Evolutionary conservation across 345 rosid genomes (phyloP).

Genomic region (Lumnitzera littorea): DNA sequence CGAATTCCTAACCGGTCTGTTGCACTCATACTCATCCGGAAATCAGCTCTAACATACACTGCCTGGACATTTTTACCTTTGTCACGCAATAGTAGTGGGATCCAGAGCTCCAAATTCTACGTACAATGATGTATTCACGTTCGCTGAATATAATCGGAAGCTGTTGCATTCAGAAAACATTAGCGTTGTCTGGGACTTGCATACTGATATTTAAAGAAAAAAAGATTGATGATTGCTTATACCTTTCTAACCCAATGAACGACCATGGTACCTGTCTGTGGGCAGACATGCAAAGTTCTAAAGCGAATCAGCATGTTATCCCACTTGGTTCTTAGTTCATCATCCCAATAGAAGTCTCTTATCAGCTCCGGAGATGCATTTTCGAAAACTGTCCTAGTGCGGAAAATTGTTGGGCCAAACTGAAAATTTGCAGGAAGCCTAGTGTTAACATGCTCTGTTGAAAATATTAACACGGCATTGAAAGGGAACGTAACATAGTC

Average conservation of each 20-base stretch:
- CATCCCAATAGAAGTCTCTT: slow-evolving; percentile 27
- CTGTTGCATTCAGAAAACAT: slow-evolving; percentile 14
- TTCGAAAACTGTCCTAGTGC: slow-evolving; percentile 15
- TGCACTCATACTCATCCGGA: neutral
- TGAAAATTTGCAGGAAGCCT: neutral
- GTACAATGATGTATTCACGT: slow-evolving; percentile 31
- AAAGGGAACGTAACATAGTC: too few relatives aligned
- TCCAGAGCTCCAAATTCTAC: slow-evolving; percentile 31
- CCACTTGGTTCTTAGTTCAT: slow-evolving; percentile 20
- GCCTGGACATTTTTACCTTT: slow-evolving; percentile 18
- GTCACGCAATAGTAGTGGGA: slow-evolving; percentile 31
- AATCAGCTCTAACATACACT: neutral
- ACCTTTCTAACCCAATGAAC: slow-evolving; percentile 25
- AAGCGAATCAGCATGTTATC: slow-evolving; percentile 18
- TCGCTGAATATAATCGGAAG: slow-evolving; percentile 34
- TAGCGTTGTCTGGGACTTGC: neutral
- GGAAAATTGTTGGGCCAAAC: slow-evolving; percentile 15
- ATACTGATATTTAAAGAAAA: neutral
- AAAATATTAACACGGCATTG: too few relatives aligned
- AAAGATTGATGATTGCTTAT: neutral
- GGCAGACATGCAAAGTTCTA: slow-evolving; percentile 13
- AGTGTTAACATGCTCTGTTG: neutral
- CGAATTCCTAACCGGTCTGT: neutral
- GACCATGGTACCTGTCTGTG: slow-evolving; percentile 16
- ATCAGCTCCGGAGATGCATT: slow-evolving; percentile 13